Evolutionary conservation across 495 filamentous ascomycete species (phyloP).

Genomic region (Immersiella caudata): DNA sequence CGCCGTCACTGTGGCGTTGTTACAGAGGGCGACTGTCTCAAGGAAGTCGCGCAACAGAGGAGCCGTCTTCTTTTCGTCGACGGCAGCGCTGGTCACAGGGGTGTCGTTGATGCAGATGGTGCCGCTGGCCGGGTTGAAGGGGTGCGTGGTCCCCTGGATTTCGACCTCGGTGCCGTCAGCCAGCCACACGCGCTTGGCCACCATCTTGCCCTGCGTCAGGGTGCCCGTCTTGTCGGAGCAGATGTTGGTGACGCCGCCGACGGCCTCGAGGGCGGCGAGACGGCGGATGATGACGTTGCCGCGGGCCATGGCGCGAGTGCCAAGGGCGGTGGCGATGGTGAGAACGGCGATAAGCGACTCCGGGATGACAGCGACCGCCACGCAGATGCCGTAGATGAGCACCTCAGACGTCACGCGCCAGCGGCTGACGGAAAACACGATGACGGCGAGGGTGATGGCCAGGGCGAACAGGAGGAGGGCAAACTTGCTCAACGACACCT

Average conservation of each 20-base stretch:
- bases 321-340: slow-evolving; percentile 75
- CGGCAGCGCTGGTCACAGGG: slow-evolving; percentile 7
- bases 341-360: slow-evolving; percentile 70
- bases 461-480: slow-evolving; percentile 73
- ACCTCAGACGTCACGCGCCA: slow-evolving; percentile 73
- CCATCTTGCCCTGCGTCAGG: slow-evolving; percentile 74
- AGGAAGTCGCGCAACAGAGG: slow-evolving; percentile 28
- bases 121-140: slow-evolving; percentile 41
- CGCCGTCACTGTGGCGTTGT: slow-evolving; percentile 48
- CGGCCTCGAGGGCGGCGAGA: slow-evolving; percentile 77
- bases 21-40: slow-evolving; percentile 39
- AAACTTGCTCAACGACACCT: slow-evolving; percentile 74
- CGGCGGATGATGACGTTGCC: slow-evolving; percentile 74
- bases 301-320: slow-evolving; percentile 74
- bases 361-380: slow-evolving; percentile 70
- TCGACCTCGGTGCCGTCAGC: slow-evolving; percentile 59
- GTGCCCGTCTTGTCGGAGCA: slow-evolving; percentile 90
- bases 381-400: slow-evolving; percentile 78
- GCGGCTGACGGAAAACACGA: slow-evolving; percentile 76
- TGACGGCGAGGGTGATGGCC: slow-evolving; percentile 73
- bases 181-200: slow-evolving; percentile 78
- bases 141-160: slow-evolving; percentile 59
- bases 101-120: slow-evolving; percentile 26
- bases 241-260: slow-evolving; percentile 84
- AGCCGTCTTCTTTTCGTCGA: slow-evolving; percentile 19